These are phyloP conservation scores for Wakefieldia striispora DNA, from an alignment of 768 basidiomycete species.

Conservation along the genomic window DNA sequence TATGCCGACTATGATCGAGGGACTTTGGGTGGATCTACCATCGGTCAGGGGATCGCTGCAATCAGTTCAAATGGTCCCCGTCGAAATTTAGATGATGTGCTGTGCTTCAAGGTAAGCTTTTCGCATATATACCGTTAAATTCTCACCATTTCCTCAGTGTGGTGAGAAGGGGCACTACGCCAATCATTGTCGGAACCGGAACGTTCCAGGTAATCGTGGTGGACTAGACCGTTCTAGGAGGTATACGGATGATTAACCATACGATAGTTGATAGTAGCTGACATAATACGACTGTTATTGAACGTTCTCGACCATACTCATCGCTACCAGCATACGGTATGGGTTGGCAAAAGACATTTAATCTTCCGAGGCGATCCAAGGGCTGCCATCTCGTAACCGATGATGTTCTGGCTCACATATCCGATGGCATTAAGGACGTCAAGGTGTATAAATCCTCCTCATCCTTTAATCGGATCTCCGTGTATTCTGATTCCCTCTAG, in stretches of 20 bases:
- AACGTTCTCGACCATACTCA: neutral
- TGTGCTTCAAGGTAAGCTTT: constrained; percentile 76
- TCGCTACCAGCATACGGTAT: constrained; percentile 37
- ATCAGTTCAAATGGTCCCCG: constrained; percentile 44
- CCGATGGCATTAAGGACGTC: constrained; percentile 63
- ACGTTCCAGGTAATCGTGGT: constrained; percentile 88
- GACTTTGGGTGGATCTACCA: constrained; percentile 31
- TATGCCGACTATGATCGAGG: constrained; percentile 74
- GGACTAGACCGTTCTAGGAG: constrained; percentile 58
- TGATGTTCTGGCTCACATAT: constrained; percentile 65
- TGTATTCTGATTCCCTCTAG: constrained; percentile 34
- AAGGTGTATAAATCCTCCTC: constrained; percentile 41
- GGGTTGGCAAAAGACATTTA: constrained; percentile 91
- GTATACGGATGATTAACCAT: constrained; percentile 28
- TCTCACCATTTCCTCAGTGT: constrained; percentile 48
- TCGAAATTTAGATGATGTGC: constrained; percentile 77
- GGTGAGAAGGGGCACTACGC: constrained; percentile 95
- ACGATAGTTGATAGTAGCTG: neutral
- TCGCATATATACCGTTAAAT: neutral
- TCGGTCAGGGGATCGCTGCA: constrained; percentile 24
- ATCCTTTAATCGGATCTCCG: neutral
- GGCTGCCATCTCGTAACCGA: constrained; percentile 86
- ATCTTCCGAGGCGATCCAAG: constrained; percentile 48
- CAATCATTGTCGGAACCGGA: constrained; percentile 87
- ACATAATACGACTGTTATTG: neutral